These are phyloP conservation scores for Inosperma sp. DNA, from an alignment of 768 basidiomycete genomes.

Conservation along the genomic window DNA sequence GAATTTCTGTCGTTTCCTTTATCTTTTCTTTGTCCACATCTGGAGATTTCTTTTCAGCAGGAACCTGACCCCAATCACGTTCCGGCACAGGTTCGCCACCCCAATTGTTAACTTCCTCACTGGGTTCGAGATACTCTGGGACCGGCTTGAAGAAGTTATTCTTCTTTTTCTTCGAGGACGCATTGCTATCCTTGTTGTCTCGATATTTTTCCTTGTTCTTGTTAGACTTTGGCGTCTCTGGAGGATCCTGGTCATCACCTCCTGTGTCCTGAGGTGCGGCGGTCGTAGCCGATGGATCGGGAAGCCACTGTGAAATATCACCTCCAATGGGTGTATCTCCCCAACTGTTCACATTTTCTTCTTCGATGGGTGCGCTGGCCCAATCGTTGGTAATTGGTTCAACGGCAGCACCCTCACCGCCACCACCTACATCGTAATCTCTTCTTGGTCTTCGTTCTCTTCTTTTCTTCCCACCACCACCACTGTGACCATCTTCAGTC, in stretches of 20 bases:
- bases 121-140: neutral
- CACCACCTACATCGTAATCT: too few relatives aligned
- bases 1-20: too few relatives aligned
- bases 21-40: too few relatives aligned
- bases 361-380: slow-evolving; percentile 2
- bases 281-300: neutral
- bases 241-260: neutral
- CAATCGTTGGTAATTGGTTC: neutral
- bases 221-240: too few relatives aligned
- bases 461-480: neutral
- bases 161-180: too few relatives aligned
- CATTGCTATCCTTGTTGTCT: slow-evolving; percentile 7
- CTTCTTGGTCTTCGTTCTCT: neutral
- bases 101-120: neutral
- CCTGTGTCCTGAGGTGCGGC: slow-evolving; percentile 6
- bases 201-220: too few relatives aligned
- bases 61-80: too few relatives aligned
- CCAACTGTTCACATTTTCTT: neutral
- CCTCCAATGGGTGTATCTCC: slow-evolving; percentile 2
- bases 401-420: neutral
- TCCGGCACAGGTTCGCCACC: slow-evolving; percentile 2
- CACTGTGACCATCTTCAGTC: slow-evolving; percentile 12
- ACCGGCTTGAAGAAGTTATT: neutral
- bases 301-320: neutral
- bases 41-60: too few relatives aligned